Evolutionary conservation across 129 eudicot species (phyloP).

Genomic region (Saussurea involucrata): DNA sequence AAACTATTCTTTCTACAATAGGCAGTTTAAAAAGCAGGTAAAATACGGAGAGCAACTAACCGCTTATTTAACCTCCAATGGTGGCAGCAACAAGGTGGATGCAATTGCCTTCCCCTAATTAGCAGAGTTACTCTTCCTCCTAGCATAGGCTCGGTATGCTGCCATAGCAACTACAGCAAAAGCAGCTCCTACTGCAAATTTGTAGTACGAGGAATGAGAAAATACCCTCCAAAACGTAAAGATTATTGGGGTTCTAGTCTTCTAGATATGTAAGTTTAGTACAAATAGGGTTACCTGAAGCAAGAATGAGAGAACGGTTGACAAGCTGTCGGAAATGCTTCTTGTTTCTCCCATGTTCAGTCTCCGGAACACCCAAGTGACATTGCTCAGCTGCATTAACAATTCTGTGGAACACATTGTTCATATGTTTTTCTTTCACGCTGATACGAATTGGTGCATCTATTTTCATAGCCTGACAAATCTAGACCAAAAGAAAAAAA

Average conservation of each 20-base stretch:
- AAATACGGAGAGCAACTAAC: conserved; percentile 7
- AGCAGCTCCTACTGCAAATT: conserved; percentile 78
- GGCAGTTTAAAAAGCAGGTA: conserved; percentile 1
- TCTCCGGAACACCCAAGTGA: conserved; percentile 73
- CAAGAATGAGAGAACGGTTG: conserved; percentile 53
- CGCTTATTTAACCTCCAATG: conserved; percentile 15
- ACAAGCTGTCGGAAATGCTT: conserved; percentile 63
- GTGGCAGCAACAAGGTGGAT: conserved; percentile 18
- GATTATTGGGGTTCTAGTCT: background rate
- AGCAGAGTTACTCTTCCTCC: conserved; percentile 47
- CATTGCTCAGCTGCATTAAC: conserved; percentile 73
- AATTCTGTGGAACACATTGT: conserved; percentile 58
- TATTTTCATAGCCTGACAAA: conserved; percentile 69
- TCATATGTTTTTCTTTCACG: conserved; percentile 61
- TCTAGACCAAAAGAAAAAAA: conserved; percentile 30
- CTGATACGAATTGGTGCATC: conserved; percentile 73
- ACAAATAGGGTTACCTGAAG: conserved; percentile 49
- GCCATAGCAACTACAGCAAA: conserved; percentile 63
- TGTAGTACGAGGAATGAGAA: background rate
- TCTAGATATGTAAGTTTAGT: background rate
- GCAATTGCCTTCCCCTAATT: conserved; percentile 33
- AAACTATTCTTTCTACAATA: too few species aligned
- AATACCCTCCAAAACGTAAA: background rate
- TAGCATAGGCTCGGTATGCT: conserved; percentile 67
- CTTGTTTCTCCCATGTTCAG: conserved; percentile 63